phyloP scores from a whole-genome alignment of 805 yeast species.

The Saccharomycopsis schoenii region DNA sequence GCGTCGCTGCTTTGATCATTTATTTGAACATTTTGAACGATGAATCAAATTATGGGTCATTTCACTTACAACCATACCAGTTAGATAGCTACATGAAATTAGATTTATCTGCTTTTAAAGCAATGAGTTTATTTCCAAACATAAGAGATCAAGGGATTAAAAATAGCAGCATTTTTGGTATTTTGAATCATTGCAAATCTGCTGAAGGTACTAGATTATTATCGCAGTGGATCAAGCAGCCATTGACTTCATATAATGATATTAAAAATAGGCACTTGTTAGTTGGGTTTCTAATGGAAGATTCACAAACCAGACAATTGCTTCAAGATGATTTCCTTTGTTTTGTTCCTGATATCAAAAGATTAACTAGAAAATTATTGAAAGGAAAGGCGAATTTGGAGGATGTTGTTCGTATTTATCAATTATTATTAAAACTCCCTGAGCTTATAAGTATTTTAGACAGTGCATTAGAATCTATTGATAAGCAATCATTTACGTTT shows the following conservation, averaged over 20 bases:
- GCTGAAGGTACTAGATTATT: constrained; percentile 81
- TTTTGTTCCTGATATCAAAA: constrained; percentile 73
- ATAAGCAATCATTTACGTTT: constrained; percentile 19
- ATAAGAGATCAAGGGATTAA: constrained; percentile 33
- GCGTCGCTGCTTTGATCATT: constrained; percentile 57
- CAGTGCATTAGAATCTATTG: constrained; percentile 30
- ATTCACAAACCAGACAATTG: constrained; percentile 53
- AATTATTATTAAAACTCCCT: constrained; percentile 63
- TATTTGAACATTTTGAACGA: constrained; percentile 59
- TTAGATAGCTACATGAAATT: constrained; percentile 78
- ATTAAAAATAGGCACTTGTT: constrained; percentile 63
- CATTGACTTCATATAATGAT: constrained; percentile 53
- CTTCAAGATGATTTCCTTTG: constrained; percentile 59
- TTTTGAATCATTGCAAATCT: constrained; percentile 81
- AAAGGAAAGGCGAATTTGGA: constrained; percentile 55
- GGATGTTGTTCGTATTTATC: constrained; percentile 84
- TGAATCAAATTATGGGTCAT: constrained; percentile 44
- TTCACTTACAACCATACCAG: constrained; percentile 54
- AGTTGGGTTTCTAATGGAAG: constrained; percentile 66
- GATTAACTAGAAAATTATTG: constrained; percentile 59
- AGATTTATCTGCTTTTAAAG: constrained; percentile 83
- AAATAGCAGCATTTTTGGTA: constrained; percentile 63
- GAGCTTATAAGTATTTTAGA: constrained; percentile 48
- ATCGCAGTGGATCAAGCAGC: constrained; percentile 95
- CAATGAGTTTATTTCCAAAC: constrained; percentile 75